Conservation (phyloP, 371 early-diverging fungal species). For the Circinella umbellata region DNA sequence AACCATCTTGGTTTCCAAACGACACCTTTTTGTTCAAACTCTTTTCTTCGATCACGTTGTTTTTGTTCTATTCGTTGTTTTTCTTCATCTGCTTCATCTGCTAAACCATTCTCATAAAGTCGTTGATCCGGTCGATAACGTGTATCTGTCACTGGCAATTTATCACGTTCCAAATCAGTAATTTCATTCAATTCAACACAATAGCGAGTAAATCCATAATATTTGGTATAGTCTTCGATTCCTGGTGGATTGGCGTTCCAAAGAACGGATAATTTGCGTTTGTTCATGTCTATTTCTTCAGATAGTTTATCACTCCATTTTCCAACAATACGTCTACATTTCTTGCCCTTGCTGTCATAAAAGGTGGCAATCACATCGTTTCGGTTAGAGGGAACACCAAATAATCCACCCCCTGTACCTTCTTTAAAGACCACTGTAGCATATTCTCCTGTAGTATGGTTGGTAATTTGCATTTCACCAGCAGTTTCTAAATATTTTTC, state of each 20-base stretch:
- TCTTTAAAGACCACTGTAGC: slow-evolving; percentile 69
- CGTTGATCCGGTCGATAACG: slow-evolving; percentile 90
- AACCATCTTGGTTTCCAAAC: slow-evolving; percentile 82
- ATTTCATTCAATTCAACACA: slow-evolving; percentile 87
- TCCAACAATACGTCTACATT: slow-evolving; percentile 54
- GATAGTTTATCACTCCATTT: slow-evolving; percentile 66
- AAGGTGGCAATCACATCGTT: slow-evolving; percentile 75
- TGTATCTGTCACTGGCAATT: slow-evolving; percentile 87
- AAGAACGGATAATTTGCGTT: slow-evolving; percentile 67
- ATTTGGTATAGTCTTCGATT: slow-evolving; percentile 65
- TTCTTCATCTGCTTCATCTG: slow-evolving; percentile 82
- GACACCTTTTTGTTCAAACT: slow-evolving; percentile 64
- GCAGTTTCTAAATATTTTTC: slow-evolving; percentile 79
- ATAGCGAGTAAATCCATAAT: slow-evolving; percentile 90
- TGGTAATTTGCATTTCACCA: slow-evolving; percentile 76
- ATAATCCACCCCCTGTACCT: slow-evolving; percentile 59
- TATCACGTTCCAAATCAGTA: slow-evolving; percentile 54
- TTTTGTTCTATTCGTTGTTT: slow-evolving; percentile 86
- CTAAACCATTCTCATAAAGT: slow-evolving; percentile 74
- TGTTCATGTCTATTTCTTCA: slow-evolving; percentile 52
- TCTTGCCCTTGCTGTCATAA: slow-evolving; percentile 53
- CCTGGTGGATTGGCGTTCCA: slow-evolving; percentile 82
- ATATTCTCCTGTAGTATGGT: slow-evolving; percentile 74
- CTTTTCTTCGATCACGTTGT: slow-evolving; percentile 79
- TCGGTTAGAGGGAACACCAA: slow-evolving; percentile 57